phyloP scores from a whole-genome alignment of 108 stramenopile species.

The Parietichytrium sp. region DNA sequence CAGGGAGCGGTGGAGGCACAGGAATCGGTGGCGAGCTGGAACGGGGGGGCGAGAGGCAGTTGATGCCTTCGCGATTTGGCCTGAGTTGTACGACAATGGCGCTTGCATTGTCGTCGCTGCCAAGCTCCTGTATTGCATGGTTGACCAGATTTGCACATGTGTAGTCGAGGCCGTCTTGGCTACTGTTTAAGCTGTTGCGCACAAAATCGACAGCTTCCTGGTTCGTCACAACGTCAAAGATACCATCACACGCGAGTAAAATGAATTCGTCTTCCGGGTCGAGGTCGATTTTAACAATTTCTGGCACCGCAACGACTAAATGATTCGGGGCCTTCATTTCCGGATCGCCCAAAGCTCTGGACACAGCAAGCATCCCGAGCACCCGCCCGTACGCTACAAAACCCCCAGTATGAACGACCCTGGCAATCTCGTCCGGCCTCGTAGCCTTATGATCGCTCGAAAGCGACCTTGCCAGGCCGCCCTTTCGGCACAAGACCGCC shows the following conservation, averaged over 20 bases:
- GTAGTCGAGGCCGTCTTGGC: not conserved
- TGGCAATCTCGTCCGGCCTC: constrained; percentile 69
- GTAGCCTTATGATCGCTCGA: constrained; percentile 77
- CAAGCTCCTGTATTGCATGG: not conserved
- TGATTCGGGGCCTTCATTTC: constrained; percentile 68
- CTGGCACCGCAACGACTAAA: not conserved
- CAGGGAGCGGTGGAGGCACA: too few species aligned
- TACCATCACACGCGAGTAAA: constrained; percentile 81
- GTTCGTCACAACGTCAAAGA: constrained; percentile 84
- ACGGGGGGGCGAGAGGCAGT: too few species aligned
- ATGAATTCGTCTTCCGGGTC: constrained; percentile 61
- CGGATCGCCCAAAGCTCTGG: constrained; percentile 80
- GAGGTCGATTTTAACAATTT: not conserved
- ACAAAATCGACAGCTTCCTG: constrained; percentile 77
- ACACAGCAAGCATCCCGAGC: constrained; percentile 79
- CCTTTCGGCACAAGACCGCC: not conserved
- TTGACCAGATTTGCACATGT: not conserved
- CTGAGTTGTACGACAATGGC: not conserved
- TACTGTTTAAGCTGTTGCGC: not conserved
- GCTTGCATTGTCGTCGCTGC: not conserved
- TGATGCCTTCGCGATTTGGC: too few species aligned
- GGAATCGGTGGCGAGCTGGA: too few species aligned
- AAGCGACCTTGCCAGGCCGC: constrained; percentile 54
- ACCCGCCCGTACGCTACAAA: constrained; percentile 75
- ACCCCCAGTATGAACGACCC: constrained; percentile 76